A percentile compares a stretch with the other conserved stretches of the same genome.
Conservation (phyloP, 345 rosid genomes). For the Dimocarpus longan region DNA sequence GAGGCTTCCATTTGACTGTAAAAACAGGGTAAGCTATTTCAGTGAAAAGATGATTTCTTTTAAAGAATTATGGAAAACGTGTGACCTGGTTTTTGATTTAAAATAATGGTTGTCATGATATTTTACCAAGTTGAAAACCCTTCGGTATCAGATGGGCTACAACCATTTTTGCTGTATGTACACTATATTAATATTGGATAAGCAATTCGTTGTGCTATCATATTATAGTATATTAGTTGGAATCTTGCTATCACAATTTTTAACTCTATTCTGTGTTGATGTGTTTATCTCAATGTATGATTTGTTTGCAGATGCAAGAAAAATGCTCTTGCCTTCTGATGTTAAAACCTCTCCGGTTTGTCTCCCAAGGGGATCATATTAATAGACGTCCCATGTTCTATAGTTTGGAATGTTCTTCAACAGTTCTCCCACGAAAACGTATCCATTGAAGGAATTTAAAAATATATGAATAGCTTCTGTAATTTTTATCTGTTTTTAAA, state of each 20-base stretch:
- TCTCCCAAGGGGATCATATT: constrained; percentile 36
- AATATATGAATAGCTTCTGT: neutral
- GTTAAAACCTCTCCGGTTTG: constrained; percentile 37
- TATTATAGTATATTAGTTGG: constrained; percentile 6
- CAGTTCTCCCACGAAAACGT: constrained; percentile 64
- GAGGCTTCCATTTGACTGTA: constrained; percentile 14
- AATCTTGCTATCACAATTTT: constrained; percentile 13
- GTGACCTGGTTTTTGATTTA: neutral
- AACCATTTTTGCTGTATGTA: neutral
- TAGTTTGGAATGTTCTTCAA: constrained; percentile 37
- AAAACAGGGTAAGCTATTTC: constrained; percentile 15
- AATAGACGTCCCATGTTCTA: constrained; percentile 46
- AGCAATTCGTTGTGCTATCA: neutral
- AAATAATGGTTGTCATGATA: neutral
- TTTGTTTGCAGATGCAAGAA: constrained; percentile 40
- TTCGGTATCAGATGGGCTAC: neutral
- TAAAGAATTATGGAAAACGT: neutral
- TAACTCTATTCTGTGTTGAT: neutral
- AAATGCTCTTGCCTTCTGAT: constrained; percentile 43
- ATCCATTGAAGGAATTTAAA: constrained; percentile 47
- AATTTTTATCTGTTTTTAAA: neutral
- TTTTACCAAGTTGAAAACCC: neutral
- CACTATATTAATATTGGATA: neutral
- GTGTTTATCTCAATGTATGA: constrained; percentile 1
- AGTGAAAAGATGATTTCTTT: constrained; percentile 30